Conservation (phyloP, 2,329 filamentous ascomycete species). For the Penicillium sp. region DNA sequence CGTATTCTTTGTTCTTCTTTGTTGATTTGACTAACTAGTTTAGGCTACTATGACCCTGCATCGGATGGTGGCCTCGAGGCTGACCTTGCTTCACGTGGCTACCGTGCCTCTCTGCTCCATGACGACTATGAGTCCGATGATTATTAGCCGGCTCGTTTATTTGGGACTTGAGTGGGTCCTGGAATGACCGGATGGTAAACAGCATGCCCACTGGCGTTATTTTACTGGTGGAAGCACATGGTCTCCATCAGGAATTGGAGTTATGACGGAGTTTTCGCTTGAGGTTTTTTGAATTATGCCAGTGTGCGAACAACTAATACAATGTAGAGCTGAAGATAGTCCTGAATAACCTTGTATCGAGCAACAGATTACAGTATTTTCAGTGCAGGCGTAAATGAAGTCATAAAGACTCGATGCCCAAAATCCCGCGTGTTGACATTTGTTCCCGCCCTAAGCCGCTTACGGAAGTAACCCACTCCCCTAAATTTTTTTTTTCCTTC, state of each 20-base stretch:
- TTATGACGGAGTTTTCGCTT: not conserved
- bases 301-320: too few relatives aligned
- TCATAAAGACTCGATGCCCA: conserved; percentile 4
- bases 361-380: too few relatives aligned
- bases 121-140: conserved; percentile 77
- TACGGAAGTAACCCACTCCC: conserved; percentile 19
- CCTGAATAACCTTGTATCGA: too few relatives aligned
- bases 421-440: conserved; percentile 11
- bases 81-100: conserved; percentile 77
- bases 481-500: conserved; percentile 24
- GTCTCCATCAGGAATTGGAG: not conserved
- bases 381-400: not conserved
- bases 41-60: conserved; percentile 82
- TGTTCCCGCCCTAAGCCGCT: conserved; percentile 19
- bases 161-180: conserved; percentile 7
- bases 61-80: conserved; percentile 86
- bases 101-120: conserved; percentile 74
- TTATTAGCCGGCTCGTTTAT: conserved; percentile 32
- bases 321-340: too few relatives aligned
- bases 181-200: not conserved
- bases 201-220: not conserved
- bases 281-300: too few relatives aligned
- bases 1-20: conserved; percentile 24
- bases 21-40: conserved; percentile 15
- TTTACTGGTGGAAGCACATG: not conserved